Conservation (phyloP, 257 asterid genomes). For the Salvia rosmarinus region DNA sequence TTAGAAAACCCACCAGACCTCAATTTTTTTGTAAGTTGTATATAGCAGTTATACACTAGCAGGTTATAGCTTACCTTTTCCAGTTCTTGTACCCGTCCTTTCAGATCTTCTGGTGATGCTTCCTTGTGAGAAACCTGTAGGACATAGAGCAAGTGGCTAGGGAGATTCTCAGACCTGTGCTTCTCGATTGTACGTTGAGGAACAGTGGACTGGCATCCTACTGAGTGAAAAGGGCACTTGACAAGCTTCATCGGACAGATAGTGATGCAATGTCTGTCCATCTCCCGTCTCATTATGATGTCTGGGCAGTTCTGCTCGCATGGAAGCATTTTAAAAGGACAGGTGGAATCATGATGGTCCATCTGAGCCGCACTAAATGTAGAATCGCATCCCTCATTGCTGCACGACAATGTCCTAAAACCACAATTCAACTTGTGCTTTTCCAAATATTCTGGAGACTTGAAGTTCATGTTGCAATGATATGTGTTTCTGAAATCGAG, state of each 20-base stretch:
- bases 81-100: constrained; percentile 27
- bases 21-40: not conserved
- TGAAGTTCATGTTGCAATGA: constrained; percentile 35
- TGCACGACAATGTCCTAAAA: constrained; percentile 33
- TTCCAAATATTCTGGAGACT: constrained; percentile 27
- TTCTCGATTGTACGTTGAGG: constrained; percentile 38
- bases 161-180: constrained; percentile 35
- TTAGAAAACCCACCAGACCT: not conserved
- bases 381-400: constrained; percentile 37
- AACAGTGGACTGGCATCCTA: constrained; percentile 38
- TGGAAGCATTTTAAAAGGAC: constrained; percentile 35
- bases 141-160: constrained; percentile 23
- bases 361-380: constrained; percentile 34
- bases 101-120: constrained; percentile 28
- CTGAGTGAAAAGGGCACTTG: constrained; percentile 34
- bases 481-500: constrained; percentile 34
- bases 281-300: constrained; percentile 37
- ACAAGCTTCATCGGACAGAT: constrained; percentile 40
- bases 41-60: constrained; percentile 15
- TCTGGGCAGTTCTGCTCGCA: constrained; percentile 33
- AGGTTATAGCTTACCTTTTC: constrained; percentile 31
- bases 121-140: constrained; percentile 33
- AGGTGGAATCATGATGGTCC: constrained; percentile 33
- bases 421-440: constrained; percentile 31
- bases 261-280: constrained; percentile 42